Percentiles rank a stretch among this genome's conserved stretches.
These are phyloP conservation scores for Raffaelea ambrosiae DNA, from an alignment of 2,329 filamentous ascomycete species.

Conservation along the genomic window DNA sequence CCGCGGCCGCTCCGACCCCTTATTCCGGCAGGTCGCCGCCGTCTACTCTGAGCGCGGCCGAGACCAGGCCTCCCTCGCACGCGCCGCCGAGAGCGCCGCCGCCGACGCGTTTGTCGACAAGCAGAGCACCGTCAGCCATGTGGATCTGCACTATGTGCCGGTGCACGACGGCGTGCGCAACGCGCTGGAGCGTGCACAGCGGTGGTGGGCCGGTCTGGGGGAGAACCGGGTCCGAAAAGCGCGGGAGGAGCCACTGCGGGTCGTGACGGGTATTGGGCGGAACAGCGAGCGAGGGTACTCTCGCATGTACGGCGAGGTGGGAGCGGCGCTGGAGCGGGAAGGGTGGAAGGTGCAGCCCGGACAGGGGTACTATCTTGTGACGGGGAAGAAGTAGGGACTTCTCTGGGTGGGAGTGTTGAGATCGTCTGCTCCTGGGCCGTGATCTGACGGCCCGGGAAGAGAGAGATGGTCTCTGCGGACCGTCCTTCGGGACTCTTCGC, in stretches of 20 bases:
- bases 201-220: constrained; percentile 70
- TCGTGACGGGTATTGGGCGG: constrained; percentile 73
- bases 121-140: constrained; percentile 59
- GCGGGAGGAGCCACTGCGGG: constrained; percentile 50
- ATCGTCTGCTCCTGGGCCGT: too few relatives aligned
- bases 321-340: constrained; percentile 61
- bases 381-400: constrained; percentile 40
- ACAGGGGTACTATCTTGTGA: constrained; percentile 62
- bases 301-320: constrained; percentile 71
- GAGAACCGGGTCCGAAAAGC: constrained; percentile 47
- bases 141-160: constrained; percentile 79
- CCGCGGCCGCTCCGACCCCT: constrained; percentile 55
- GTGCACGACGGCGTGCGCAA: constrained; percentile 78
- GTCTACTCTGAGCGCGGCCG: constrained; percentile 67
- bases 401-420: too few relatives aligned
- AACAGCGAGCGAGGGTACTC: constrained; percentile 73
- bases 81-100: constrained; percentile 51
- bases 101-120: constrained; percentile 62
- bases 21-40: constrained; percentile 67
- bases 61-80: constrained; percentile 50
- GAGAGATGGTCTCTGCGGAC: too few relatives aligned
- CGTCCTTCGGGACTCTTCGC: too few relatives aligned
- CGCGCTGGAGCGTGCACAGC: constrained; percentile 53
- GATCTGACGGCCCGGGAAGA: too few relatives aligned
- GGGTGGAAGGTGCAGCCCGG: constrained; percentile 76